Evolutionary conservation across 2,329 filamentous ascomycete species (phyloP).

Genomic region (Aureobasidium sp.): DNA sequence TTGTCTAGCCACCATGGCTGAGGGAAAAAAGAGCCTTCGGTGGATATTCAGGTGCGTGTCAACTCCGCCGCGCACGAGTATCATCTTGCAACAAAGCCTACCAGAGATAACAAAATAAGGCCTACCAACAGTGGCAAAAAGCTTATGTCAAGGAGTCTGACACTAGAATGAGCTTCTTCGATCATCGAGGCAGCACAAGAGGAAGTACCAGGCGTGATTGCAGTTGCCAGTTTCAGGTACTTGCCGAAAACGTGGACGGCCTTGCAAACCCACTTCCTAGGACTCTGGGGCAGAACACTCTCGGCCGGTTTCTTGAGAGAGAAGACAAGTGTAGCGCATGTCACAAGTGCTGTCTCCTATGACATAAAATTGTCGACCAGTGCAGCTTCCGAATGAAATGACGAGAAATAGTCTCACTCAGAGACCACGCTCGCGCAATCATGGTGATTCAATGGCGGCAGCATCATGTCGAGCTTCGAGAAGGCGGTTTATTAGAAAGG

Average conservation of each 20-base stretch:
- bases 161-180: background rate
- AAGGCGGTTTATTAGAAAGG: background rate
- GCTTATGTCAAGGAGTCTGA: background rate
- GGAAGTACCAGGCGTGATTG: background rate
- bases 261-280: background rate
- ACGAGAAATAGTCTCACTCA: background rate
- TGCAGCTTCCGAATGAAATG: background rate
- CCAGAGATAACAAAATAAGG: background rate
- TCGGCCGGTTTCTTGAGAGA: background rate
- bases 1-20: background rate
- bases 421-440: background rate
- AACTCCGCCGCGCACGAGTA: background rate
- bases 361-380: background rate
- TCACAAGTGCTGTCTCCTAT: background rate
- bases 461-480: background rate
- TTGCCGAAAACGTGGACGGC: background rate
- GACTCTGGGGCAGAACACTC: background rate
- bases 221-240: background rate
- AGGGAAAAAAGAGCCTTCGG: background rate
- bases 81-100: conserved; percentile 1
- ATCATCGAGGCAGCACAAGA: background rate
- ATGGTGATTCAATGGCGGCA: background rate
- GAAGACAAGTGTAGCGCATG: background rate
- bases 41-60: background rate
- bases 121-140: background rate